Conservation (phyloP, 1,139 yeast genomes). For the Sugiyamaella neomexicana region DNA sequence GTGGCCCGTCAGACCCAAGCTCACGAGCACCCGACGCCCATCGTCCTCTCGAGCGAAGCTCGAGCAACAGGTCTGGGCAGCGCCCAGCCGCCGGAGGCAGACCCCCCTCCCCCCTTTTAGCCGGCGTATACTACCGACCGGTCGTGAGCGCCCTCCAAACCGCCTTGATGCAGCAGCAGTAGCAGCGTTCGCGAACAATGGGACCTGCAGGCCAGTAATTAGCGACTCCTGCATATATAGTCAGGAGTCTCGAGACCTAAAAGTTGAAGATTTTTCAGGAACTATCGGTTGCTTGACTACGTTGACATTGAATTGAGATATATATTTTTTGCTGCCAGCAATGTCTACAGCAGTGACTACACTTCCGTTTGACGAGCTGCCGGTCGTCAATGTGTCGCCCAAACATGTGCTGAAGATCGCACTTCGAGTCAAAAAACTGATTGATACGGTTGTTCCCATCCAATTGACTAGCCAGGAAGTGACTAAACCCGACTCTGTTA, state of each 20-base stretch:
- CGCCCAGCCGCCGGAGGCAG: too few relatives aligned
- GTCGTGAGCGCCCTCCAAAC: neutral
- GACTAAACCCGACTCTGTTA: conserved; percentile 58
- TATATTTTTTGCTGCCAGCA: neutral
- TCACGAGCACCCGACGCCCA: too few relatives aligned
- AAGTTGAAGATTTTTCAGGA: too few relatives aligned
- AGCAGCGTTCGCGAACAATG: neutral
- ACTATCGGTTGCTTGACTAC: too few relatives aligned
- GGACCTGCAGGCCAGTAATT: neutral
- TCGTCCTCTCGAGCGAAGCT: too few relatives aligned
- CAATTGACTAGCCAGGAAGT: conserved; percentile 55
- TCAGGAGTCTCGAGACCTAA: neutral
- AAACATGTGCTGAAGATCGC: conserved; percentile 74
- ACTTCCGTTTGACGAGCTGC: conserved; percentile 19
- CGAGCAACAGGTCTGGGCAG: too few relatives aligned
- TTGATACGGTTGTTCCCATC: conserved; percentile 70
- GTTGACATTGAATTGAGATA: too few relatives aligned
- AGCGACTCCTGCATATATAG: neutral
- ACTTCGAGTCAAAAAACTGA: conserved; percentile 65
- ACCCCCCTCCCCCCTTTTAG: too few relatives aligned
- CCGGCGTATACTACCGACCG: too few relatives aligned
- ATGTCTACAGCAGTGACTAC: neutral
- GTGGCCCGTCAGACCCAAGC: too few relatives aligned
- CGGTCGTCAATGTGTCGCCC: conserved; percentile 27
- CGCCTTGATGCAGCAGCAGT: neutral